Conservation (phyloP, 208 protist species). For the Trypanosoma cruzi region DNA sequence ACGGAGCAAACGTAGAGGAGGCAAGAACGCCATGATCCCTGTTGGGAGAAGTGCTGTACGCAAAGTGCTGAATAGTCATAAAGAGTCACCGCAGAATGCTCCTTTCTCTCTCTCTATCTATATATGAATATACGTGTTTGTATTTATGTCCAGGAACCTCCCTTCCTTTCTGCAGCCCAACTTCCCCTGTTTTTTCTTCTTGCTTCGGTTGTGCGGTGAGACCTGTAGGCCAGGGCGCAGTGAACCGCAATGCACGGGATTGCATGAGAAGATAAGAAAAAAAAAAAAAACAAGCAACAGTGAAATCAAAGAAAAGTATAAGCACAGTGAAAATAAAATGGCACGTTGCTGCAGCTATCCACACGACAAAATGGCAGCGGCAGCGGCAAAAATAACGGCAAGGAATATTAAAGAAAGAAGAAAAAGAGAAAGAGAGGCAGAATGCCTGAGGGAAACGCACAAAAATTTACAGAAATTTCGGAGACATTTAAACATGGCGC, state of each 20-base stretch:
- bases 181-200: not conserved
- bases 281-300: not conserved
- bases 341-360: not conserved
- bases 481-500: not conserved
- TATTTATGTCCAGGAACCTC: conserved; percentile 1
- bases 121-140: not conserved
- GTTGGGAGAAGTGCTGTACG: conserved; percentile 49
- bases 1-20: conserved; percentile 42
- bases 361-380: not conserved
- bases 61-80: conserved; percentile 31
- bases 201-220: not conserved
- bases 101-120: not conserved
- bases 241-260: not conserved
- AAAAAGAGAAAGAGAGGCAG: not conserved
- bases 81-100: not conserved
- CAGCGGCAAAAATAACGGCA: not conserved
- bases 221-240: not conserved
- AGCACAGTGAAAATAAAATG: not conserved
- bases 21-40: conserved; percentile 49
- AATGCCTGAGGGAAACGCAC: not conserved
- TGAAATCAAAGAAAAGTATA: not conserved
- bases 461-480: not conserved
- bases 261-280: not conserved
- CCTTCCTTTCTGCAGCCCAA: not conserved
- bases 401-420: too few species aligned